A percentile compares a stretch with the other conserved stretches of the same genome.
Conservation (phyloP, 2,329 filamentous ascomycete genomes). For the Fusarium sp. region DNA sequence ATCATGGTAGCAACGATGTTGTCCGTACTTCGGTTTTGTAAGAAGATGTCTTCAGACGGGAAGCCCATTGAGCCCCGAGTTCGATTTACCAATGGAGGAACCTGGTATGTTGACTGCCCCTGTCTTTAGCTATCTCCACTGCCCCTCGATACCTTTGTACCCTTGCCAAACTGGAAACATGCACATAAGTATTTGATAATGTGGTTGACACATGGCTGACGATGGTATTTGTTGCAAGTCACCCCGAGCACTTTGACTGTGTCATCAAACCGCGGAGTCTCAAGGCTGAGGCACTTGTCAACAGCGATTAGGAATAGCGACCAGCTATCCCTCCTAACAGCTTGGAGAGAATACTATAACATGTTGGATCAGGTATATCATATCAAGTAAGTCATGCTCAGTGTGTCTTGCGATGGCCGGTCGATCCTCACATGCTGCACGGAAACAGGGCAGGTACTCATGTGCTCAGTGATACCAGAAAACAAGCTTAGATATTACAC, state of each 20-base stretch:
- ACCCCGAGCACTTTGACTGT: conserved; percentile 48
- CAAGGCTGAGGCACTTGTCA: conserved; percentile 23
- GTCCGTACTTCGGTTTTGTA: conserved; percentile 43
- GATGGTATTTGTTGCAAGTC: conserved; percentile 27
- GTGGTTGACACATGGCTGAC: neutral
- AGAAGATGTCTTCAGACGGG: conserved; percentile 38
- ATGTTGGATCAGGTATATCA: neutral
- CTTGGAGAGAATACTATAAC: neutral
- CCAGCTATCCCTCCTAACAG: neutral
- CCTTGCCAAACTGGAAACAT: neutral
- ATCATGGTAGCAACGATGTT: conserved; percentile 50
- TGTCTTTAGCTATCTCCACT: neutral
- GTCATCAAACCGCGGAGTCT: conserved; percentile 34
- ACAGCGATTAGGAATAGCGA: neutral
- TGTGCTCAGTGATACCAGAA: neutral
- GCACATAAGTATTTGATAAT: neutral
- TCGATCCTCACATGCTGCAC: neutral
- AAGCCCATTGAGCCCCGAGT: conserved; percentile 42
- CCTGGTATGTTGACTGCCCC: conserved; percentile 41
- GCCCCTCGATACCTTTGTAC: neutral
- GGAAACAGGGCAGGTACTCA: neutral
- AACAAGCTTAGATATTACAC: neutral
- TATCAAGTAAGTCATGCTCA: neutral
- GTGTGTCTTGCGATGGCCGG: neutral
- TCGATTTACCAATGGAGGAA: conserved; percentile 47